phyloP scores from a whole-genome alignment of 2,329 filamentous ascomycete species.

The Aspergillus niger region DNA sequence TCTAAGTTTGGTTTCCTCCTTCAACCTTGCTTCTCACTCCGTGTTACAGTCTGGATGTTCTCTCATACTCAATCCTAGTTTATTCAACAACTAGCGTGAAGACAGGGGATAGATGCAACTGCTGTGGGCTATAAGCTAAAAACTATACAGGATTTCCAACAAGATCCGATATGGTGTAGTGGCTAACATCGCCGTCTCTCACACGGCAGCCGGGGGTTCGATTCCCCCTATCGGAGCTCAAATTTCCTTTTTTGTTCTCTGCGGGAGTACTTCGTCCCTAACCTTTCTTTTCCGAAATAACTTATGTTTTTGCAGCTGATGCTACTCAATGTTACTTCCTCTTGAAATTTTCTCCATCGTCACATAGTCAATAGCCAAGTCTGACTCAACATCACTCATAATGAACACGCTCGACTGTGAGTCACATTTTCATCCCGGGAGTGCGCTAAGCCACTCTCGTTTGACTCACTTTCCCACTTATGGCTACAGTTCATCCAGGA shows the following conservation, averaged over 20 bases:
- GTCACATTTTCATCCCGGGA: neutral
- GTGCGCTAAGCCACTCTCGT: neutral
- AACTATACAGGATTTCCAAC: neutral
- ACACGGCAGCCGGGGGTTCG: slow-evolving; percentile 22
- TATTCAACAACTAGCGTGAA: neutral
- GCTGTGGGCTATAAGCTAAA: neutral
- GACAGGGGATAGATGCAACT: neutral
- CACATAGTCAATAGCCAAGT: too few species aligned
- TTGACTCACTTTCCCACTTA: neutral
- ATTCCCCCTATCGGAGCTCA: slow-evolving; percentile 18
- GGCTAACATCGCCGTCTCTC: slow-evolving; percentile 28
- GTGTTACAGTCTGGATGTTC: neutral
- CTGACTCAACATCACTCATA: neutral
- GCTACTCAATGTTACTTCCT: neutral
- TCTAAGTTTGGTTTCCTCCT: too few species aligned
- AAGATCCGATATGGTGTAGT: slow-evolving; percentile 27
- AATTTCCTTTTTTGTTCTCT: neutral
- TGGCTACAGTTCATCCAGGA: neutral
- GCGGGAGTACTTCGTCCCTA: neutral
- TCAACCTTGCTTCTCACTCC: neutral
- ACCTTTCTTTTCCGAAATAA: neutral
- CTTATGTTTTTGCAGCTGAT: neutral
- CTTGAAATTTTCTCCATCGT: too few species aligned
- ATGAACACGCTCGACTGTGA: neutral
- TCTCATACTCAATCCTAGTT: neutral